Base-by-base conservation (phyloP, 345 rosid genomes). In the Citrus sinensis region DNA sequence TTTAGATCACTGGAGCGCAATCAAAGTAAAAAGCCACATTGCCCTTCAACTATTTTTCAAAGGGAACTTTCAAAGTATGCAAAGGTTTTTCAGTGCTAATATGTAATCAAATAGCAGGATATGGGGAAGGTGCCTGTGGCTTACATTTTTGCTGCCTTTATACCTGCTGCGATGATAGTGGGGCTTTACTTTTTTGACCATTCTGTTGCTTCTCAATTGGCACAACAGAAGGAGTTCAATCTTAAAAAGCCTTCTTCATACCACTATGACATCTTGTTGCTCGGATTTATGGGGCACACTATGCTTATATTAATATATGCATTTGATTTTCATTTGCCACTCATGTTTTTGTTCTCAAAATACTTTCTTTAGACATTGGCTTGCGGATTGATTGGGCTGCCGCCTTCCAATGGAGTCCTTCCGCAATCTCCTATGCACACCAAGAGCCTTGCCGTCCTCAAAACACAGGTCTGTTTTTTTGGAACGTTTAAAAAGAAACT, bases 351-450 rank as follows among this genome's bases (percentile, higher is more conserved):
- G 46, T 70, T 14, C 6, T 58, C 54, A 25, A 24, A 29, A 24
- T 40, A 37, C 20, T 70, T 78, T 70, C 69, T 71, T 34, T 87
- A 93, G 98, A 90, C 94, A 35, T 78, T 94, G 81, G 84, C 93
- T 54, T 94, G 98, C 77, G 98, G 98, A 67, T 78, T 94, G 80
- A 59, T 91, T 16, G 94, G 97, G 4, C 84, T 94, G 46, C 97
- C 97, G 71, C 97, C 98, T 66, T 89, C 94, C 2, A 93, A 94
- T 49, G 95, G 98, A 39, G 97, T 93, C 77, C 89, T 94, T 5
- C 97, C 97, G 25, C 97, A 94, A 70, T 90, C 97, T 77, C 98
- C 98, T 9, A 93, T 93, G 97, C 98, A 94, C 39, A 89, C 96
- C 11, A 94, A 94, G 82, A 94, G 98, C 84, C 95, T 89, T 2